These are phyloP conservation scores for Verticillium klebahnii DNA, from an alignment of 2,329 filamentous ascomycete genomes.

Conservation along the genomic window DNA sequence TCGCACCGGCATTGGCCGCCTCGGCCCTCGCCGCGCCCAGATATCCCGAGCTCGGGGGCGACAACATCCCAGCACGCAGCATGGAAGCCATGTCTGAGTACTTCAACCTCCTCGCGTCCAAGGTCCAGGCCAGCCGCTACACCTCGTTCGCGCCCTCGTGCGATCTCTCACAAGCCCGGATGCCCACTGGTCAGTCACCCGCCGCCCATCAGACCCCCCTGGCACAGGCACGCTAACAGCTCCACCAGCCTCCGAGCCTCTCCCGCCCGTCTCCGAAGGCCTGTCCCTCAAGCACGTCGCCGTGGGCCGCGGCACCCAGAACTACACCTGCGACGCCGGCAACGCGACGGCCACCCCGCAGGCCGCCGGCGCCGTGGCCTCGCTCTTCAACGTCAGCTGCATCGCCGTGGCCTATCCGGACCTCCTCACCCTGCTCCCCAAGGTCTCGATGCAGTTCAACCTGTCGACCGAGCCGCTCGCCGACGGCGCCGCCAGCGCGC, in stretches of 20 bases:
- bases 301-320: conserved; percentile 64
- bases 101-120: conserved; percentile 55
- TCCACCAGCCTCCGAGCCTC: conserved; percentile 44
- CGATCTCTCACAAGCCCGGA: conserved; percentile 46
- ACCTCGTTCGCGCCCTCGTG: conserved; percentile 41
- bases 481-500: conserved; percentile 7
- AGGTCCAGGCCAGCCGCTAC: conserved; percentile 43
- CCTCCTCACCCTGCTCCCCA: conserved; percentile 60
- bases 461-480: conserved; percentile 31
- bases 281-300: conserved; percentile 52
- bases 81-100: conserved; percentile 47
- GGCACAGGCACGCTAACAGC: conserved; percentile 20
- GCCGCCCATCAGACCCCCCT: background rate
- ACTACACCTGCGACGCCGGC: conserved; percentile 76
- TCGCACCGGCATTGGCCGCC: conserved; percentile 42
- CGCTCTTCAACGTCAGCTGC: conserved; percentile 85
- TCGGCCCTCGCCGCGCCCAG: conserved; percentile 39
- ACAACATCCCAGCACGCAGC: conserved; percentile 16
- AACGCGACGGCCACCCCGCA: conserved; percentile 58
- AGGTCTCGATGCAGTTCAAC: conserved; percentile 64
- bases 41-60: conserved; percentile 35
- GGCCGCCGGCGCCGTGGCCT: conserved; percentile 70
- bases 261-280: conserved; percentile 57
- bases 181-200: conserved; percentile 41
- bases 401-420: conserved; percentile 65